Conservation (phyloP, 768 basidiomycete species). For the Psilocybe subaeruginosa region DNA sequence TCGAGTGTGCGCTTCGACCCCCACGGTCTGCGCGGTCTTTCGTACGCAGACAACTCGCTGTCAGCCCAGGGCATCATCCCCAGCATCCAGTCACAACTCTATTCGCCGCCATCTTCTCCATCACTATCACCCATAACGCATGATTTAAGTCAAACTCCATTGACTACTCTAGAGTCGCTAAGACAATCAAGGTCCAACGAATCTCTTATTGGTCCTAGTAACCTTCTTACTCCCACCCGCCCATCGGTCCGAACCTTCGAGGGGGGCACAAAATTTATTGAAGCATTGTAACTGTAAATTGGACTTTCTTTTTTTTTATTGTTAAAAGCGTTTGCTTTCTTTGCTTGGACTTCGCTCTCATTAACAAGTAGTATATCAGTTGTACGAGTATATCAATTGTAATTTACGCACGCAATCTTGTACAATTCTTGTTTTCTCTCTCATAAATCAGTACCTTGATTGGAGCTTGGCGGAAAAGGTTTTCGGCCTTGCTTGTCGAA, state of each 20-base stretch:
- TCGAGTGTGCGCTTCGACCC: slow-evolving; percentile 32
- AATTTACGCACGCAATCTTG: slow-evolving; percentile 12
- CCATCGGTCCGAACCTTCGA: slow-evolving; percentile 39
- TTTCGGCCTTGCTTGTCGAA: neutral
- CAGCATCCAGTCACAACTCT: slow-evolving; percentile 30
- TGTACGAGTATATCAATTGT: slow-evolving; percentile 11
- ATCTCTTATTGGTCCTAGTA: slow-evolving; percentile 8
- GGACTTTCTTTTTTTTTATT: neutral
- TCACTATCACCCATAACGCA: slow-evolving; percentile 21
- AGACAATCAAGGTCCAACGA: slow-evolving; percentile 16
- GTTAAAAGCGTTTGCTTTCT: slow-evolving; percentile 5
- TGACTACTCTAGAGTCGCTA: slow-evolving; percentile 16
- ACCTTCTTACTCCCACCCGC: slow-evolving; percentile 14
- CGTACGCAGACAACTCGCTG: slow-evolving; percentile 24
- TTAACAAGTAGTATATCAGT: neutral
- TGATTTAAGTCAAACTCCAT: slow-evolving; percentile 15
- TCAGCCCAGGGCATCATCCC: slow-evolving; percentile 27
- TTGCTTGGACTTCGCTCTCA: slow-evolving; percentile 13
- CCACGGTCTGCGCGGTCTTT: slow-evolving; percentile 23
- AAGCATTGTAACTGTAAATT: slow-evolving; percentile 32
- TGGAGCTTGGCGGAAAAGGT: neutral
- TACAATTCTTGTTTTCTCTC: neutral
- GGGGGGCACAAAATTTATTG: slow-evolving; percentile 54
- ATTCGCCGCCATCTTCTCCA: slow-evolving; percentile 33
- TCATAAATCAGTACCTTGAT: neutral